Evolutionary conservation across 108 stramenopile species (phyloP), one percentile per base, ranked within the genome.

Genomic region (Conticribra guillardii): DNA sequence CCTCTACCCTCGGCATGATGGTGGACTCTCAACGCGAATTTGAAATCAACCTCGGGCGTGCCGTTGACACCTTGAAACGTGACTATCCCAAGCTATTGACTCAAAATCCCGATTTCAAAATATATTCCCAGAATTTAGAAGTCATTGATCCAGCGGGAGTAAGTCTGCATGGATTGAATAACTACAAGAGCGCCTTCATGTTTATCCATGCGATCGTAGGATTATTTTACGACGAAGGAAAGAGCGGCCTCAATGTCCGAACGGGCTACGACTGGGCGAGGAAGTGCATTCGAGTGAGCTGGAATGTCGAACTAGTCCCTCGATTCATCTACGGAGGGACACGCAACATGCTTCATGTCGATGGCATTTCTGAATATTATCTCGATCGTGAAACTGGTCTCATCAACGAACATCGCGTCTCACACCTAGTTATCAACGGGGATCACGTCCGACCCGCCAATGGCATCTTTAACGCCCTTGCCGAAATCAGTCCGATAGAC

Each of bases 331-430:
- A 87, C 64, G 87, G 87, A 16, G 89, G 89, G 15, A 64, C 60
- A 11, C 74, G 85, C 2, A 84, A 83, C 45, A 85, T 71, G 0
- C 69, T 90, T 21, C 84, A 90, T 68, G 89, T 93, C 30, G 92
- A 93, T 48, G 92, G 89, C 23, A 93, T 90, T 61, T 83, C 81
- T 47, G 89, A 90, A 22, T 93, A 93, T 51, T 87, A 93, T 58
- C 27, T 93, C 16, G 79, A 84, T 69, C 78, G 76, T 9, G 54
- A 52, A 21, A 62, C 85, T 8, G 92, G 92, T 21, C 87, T 87
- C 28, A 90, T 93, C 48, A 74, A 65, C 4, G 82, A 89, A 60
- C 92, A 93, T 78, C 83, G 76, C 16, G 76, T 93, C 49, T 88
- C 90, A 34, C 85, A 82, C 47, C 57, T 93, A 29, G 41, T 90